Base-by-base conservation (phyloP, 192 early-diverging fungal species). In the Entrophospora sp. region DNA sequence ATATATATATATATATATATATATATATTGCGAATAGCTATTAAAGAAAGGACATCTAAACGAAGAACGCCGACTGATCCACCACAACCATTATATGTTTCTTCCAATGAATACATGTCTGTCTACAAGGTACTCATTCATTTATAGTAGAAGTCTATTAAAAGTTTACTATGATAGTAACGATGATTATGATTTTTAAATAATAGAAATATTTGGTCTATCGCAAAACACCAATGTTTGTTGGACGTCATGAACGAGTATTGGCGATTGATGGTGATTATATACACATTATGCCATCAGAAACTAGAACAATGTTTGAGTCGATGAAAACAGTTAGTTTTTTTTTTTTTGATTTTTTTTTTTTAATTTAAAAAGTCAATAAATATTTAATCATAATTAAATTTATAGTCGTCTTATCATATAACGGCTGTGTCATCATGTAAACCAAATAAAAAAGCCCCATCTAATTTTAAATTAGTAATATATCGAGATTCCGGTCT, bases 211-310 rank as follows among this genome's bases (percentile, higher is more conserved):
- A 94, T 68, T 83, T 74, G 0, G 88, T 98, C 14, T 79, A 84
- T 58, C 89, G 92, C 37, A 91, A 92, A 46, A 85, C 84, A 32
- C 84, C 93, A 61, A 73, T 95, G 81, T 89, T 89, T 76, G 80
- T 87, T 7, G 89, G 94, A n/a, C 78, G 80, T 42, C 85, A 89
- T 45, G 91, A 94, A 52, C 85, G 92, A 32, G 73, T 85, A 24
- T 79, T 98, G n/a, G 93, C 91, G 0, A 92, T 98, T 64, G 94
- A 97, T 73, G 96, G 94, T 9, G 93, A 94, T 44, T 89, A 93
- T 48, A 85, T 98, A 27, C 88, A 94, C 58, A 77, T 98, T 37
- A 90, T 91, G 84, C 87, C 90, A 1, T 77, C 89, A 2, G 93
- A 94, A 48, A 81, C 82, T 20, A 61, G 72, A 48, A 86, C 81